Evolutionary conservation across 768 basidiomycete genomes (phyloP).

Genomic region (Lactarius hengduanensis): DNA sequence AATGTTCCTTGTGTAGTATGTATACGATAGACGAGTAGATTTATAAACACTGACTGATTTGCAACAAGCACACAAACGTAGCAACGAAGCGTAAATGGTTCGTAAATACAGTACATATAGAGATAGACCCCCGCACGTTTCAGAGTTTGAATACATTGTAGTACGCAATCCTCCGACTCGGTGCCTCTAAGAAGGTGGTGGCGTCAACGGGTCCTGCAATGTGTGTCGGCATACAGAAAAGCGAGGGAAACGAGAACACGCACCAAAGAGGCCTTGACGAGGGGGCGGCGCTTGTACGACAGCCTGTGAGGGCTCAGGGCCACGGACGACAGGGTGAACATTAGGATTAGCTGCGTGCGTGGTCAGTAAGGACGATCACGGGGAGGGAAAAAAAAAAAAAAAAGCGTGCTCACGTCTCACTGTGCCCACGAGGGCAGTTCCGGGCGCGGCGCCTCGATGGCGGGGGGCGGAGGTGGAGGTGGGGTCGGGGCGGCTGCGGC

Average conservation of each 20-base stretch:
- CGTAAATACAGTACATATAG: not conserved
- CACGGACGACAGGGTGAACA: conserved; percentile 48
- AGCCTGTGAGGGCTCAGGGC: conserved; percentile 39
- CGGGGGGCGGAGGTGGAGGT: conserved; percentile 39
- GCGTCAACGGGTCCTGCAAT: conserved; percentile 34
- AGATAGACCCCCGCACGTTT: not conserved
- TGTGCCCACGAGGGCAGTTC: conserved; percentile 78
- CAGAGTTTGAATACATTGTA: not conserved
- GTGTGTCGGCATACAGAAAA: not conserved
- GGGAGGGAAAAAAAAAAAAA: not conserved
- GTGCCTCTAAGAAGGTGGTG: conserved; percentile 33
- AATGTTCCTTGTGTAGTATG: conserved; percentile 1
- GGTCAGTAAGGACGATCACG: not conserved
- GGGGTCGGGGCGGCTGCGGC: conserved; percentile 43
- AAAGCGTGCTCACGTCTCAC: conserved; percentile 60
- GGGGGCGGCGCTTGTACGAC: conserved; percentile 44
- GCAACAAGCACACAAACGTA: conserved; percentile 9
- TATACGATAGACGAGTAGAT: not conserved
- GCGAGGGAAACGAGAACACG: conserved; percentile 20
- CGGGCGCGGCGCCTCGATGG: conserved; percentile 41
- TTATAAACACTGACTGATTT: not conserved
- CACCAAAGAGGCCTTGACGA: conserved; percentile 68
- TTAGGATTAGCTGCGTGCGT: conserved; percentile 57
- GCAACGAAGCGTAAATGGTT: conserved; percentile 1
- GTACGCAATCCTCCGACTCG: not conserved